phyloP scores from a whole-genome alignment of 345 rosid genomes.

The Carallia brachiata region DNA sequence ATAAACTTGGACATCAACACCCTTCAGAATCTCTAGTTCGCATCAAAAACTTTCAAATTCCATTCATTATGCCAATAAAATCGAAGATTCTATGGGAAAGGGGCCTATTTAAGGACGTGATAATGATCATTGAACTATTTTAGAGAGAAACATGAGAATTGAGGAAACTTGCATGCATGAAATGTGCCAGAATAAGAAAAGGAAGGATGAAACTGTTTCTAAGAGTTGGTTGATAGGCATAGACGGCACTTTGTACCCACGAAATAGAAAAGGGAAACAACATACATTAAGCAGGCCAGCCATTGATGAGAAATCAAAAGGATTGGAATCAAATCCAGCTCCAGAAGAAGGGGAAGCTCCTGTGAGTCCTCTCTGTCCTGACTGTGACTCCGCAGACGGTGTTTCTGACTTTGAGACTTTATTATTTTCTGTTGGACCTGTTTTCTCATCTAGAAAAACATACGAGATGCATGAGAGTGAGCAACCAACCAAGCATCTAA shows the following conservation, averaged over 20 bases:
- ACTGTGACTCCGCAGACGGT: constrained; percentile 48
- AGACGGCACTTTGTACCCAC: not conserved
- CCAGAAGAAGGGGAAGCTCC: constrained; percentile 35
- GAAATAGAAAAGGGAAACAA: not conserved
- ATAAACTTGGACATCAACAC: no score
- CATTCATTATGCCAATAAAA: no score
- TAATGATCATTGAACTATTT: not conserved
- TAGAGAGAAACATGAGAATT: not conserved
- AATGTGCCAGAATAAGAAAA: not conserved
- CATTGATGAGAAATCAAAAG: constrained; percentile 93
- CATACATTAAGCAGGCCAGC: constrained; percentile 75
- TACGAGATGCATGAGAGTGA: not conserved
- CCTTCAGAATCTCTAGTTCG: no score
- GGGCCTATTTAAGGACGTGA: not conserved
- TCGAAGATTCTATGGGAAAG: no score
- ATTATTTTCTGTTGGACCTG: constrained; percentile 35
- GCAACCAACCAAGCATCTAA: not conserved
- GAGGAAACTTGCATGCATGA: not conserved
- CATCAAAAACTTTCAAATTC: no score
- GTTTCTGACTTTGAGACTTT: constrained; percentile 43
- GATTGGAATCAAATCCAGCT: constrained; percentile 47
- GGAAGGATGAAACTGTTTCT: not conserved
- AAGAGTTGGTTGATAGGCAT: not conserved
- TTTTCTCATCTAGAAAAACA: constrained; percentile 50
- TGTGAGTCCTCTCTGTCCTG: constrained; percentile 21